These are phyloP conservation scores for Arabidopsis lyrata DNA, from an alignment of 441 rosid genomes.

Conservation along the genomic window DNA sequence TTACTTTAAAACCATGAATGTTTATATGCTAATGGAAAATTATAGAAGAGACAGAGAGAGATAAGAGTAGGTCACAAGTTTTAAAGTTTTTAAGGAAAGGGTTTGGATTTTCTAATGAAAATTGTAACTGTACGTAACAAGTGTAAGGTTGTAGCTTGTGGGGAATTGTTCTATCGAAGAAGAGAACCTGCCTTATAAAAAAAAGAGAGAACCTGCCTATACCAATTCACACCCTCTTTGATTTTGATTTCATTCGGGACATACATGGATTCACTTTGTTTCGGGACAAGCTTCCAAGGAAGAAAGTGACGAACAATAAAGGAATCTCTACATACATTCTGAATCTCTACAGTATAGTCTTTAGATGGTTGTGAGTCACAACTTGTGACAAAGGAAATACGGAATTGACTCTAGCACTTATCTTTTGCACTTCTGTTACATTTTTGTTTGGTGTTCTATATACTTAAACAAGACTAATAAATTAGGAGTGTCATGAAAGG, in stretches of 20 bases:
- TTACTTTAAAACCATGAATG: too few relatives aligned
- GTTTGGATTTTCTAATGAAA: too few relatives aligned
- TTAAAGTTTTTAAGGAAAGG: too few relatives aligned
- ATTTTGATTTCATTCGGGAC: not conserved
- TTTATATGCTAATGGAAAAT: too few relatives aligned
- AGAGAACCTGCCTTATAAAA: too few relatives aligned
- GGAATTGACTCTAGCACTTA: not conserved
- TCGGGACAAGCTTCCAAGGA: slow-evolving; percentile 33
- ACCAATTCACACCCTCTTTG: slow-evolving; percentile 19
- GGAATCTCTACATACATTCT: not conserved
- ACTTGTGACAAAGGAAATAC: not conserved
- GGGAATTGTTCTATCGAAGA: too few relatives aligned
- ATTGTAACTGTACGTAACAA: too few relatives aligned
- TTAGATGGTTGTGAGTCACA: slow-evolving; percentile 1
- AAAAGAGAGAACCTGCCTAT: slow-evolving; percentile 30
- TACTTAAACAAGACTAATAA: not conserved
- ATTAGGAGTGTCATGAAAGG: not conserved
- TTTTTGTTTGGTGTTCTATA: not conserved
- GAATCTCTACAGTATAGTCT: slow-evolving; percentile 4
- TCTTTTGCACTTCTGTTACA: slow-evolving; percentile 1
- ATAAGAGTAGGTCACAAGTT: too few relatives aligned
- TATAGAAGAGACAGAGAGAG: too few relatives aligned
- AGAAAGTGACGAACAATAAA: slow-evolving; percentile 34
- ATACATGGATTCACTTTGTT: slow-evolving; percentile 15
- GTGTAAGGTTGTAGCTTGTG: too few relatives aligned